A percentile compares a stretch with the other conserved stretches of the same genome.
Conservation (phyloP, 2,329 filamentous ascomycete species). For the Pseudopithomyces chartarum region DNA sequence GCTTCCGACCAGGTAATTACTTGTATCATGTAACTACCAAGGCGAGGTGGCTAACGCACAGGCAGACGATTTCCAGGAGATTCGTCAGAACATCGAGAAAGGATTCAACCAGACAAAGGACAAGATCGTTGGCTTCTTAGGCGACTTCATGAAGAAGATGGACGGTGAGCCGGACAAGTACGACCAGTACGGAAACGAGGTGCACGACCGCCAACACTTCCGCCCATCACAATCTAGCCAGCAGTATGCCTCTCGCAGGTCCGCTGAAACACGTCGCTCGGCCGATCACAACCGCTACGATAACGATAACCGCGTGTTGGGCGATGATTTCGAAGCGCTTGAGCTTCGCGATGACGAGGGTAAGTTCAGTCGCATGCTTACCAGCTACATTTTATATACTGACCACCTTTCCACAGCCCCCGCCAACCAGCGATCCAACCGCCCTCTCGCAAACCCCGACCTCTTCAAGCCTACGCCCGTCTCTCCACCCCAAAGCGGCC, state of each 20-base stretch:
- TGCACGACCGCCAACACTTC: constrained; percentile 39
- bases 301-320: constrained; percentile 86
- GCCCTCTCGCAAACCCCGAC: constrained; percentile 75
- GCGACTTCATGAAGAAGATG: constrained; percentile 86
- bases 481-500: constrained; percentile 59
- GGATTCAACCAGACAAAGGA: constrained; percentile 93
- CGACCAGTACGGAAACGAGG: constrained; percentile 59
- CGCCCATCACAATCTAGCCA: constrained; percentile 48
- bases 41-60: constrained; percentile 1
- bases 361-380: constrained; percentile 23
- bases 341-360: constrained; percentile 67
- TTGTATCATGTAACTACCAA: background rate
- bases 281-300: constrained; percentile 92
- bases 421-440: constrained; percentile 60
- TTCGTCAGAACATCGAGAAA: constrained; percentile 90
- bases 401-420: constrained; percentile 48
- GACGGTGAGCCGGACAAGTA: constrained; percentile 78
- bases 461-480: constrained; percentile 74
- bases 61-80: constrained; percentile 86
- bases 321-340: constrained; percentile 80
- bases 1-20: constrained; percentile 47
- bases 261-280: constrained; percentile 63
- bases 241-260: constrained; percentile 46
- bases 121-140: constrained; percentile 92
- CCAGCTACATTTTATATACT: background rate